Evolutionary conservation across 257 asterid species (phyloP), one percentile per base, ranked within the genome.

Genomic region (Anisodus acutangulus): DNA sequence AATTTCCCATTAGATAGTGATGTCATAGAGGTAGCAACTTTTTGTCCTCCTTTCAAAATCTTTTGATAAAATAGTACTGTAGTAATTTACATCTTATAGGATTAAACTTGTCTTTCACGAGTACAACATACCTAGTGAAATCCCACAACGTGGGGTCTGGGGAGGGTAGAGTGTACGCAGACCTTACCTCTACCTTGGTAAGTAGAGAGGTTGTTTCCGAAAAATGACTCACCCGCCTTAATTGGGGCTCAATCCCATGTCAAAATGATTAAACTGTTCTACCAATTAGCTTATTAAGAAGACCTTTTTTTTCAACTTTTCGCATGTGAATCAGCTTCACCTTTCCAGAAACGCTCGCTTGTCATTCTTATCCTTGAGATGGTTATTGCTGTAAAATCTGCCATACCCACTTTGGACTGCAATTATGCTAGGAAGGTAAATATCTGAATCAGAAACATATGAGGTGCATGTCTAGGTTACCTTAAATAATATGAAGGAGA

Each of bases 291-390:
- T 66, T 35, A 11, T 66, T n/a, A 66, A 9, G 47, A 66, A 66
- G 17, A 11, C 39, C 58, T 71, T 71, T 71, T 9, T 9, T 71
- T 31, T 66, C 5, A 66, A 66, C 45, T 66, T 35, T 66, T 12
- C 10, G 2, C 19, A 9, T 71, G 58, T n/a, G 39, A 71, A 71
- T 71, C 9, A 17, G 8, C 57, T 43, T 71, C 31, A 6, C 59
- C 59, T 54, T 54, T 54, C 59, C 58, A 71, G 37, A 71, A 63
- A 45, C n/a, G 17, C 45, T 45, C 10, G 79, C 37, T 71, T 45
- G 57, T n/a, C 59, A 45, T 45, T 13, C 79, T 70, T 68, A 68
- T 68, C 78, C n/a, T 72, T 72, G 80, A 9, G 58, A 43, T 51
- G 4, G 17, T 71, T 71, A n/a, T 43, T 43, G 58, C 57, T 71